Base-by-base conservation (phyloP, 169 alveolate genomes). In the Eimeria necatrix region DNA sequence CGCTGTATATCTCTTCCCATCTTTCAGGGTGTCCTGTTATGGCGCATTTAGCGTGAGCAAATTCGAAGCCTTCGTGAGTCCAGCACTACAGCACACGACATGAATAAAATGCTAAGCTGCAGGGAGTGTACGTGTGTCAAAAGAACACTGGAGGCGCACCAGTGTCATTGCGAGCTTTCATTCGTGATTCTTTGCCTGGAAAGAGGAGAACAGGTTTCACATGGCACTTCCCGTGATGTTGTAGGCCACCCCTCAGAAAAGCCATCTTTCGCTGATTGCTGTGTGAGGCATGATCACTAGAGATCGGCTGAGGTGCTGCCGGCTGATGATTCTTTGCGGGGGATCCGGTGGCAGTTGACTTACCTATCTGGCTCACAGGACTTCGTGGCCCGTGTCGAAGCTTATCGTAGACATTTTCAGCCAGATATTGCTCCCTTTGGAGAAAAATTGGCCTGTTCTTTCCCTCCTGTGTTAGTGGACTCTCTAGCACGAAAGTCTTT, bases 1-100 rank as follows among this genome's bases (percentile, higher is more conserved):
- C 74, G 46, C 56, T 26, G 46, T 61, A 78, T n/a, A 85, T 59
- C 22, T 85, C 80, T 60, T 85, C 92, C 92, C 92, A 85, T 46
- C 92, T 78, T n/a, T 85, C 92, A 5, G 80, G 56, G 64, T 60
- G 20, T 41, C 70, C 92, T 85, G 92, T 52, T 24, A 46, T 32
- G 4, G 4, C 22, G 64, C 46, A n/a, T 2, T 16, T 2, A 18
- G 20, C 26, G 12, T 59, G 49, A 32, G 56, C 76, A 59, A 4
- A 9, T 16, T 26, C 59, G 12, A 9, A 10, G 14, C 59, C 52
- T 14, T 2, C 0, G 6, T 2, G 18, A 20, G 46, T 6, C 8
- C 10, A 60, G 48, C 3, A 6, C 46, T 9, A 53, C 41, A 59
- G 53, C 49, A 14, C 4, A 32, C 5, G 26, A 5, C 78, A 18